Evolutionary conservation across 2,329 filamentous ascomycete genomes (phyloP).

Genomic region (Phyllosticta capitalensis): DNA sequence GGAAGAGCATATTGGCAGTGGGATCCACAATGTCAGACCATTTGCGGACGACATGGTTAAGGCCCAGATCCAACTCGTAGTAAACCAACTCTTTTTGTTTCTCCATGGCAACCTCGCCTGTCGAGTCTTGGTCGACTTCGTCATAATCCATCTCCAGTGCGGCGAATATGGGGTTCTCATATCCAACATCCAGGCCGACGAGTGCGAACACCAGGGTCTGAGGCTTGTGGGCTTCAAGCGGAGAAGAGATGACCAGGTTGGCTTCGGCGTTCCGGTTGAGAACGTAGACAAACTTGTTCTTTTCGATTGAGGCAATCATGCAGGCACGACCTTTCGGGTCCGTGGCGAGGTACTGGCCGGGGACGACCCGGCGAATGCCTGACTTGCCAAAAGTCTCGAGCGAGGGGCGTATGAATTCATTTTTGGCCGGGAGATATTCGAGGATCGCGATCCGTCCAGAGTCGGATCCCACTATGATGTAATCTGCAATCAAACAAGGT

Average conservation of each 20-base stretch:
- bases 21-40: conserved; percentile 93
- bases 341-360: conserved; percentile 89
- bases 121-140: conserved; percentile 83
- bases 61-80: conserved; percentile 90
- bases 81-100: conserved; percentile 89
- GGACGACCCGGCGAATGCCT: conserved; percentile 82
- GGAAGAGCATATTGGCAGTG: conserved; percentile 81
- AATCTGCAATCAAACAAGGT: conserved; percentile 46
- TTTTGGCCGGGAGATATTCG: conserved; percentile 79
- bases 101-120: conserved; percentile 70
- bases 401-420: conserved; percentile 80
- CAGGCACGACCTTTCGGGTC: conserved; percentile 95
- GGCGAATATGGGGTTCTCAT: conserved; percentile 94
- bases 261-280: conserved; percentile 91
- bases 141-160: conserved; percentile 89
- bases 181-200: conserved; percentile 85
- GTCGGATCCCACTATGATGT: conserved; percentile 89
- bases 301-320: conserved; percentile 87
- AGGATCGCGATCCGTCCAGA: conserved; percentile 91
- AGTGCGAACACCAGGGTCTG: conserved; percentile 84
- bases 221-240: conserved; percentile 88
- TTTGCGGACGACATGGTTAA: conserved; percentile 94
- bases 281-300: conserved; percentile 99
- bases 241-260: conserved; percentile 92
- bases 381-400: conserved; percentile 98